Evolutionary conservation across 2,329 filamentous ascomycete species (phyloP), one percentile per base, ranked within the genome.

Genomic region (Dactylonectria estremocensis): DNA sequence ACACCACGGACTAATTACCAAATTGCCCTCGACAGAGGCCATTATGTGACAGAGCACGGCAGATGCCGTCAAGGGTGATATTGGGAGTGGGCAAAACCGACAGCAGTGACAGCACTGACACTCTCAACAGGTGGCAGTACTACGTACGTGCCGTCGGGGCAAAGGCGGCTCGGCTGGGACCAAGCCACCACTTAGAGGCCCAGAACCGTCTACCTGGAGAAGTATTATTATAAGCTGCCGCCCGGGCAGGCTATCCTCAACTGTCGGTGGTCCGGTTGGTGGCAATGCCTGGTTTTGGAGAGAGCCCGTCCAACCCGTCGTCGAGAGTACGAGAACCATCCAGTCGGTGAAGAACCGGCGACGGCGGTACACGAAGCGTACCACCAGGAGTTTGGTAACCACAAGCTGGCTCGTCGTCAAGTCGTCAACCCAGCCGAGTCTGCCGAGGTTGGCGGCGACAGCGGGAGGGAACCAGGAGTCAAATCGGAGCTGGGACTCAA

Each of bases 41-140:
- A 35, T 35, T 31, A 28, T 35, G 50, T 33, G 18, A 28, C n/a
- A 35, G 20, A 53, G 49, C 62, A 48, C 55, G 62, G 62, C 49
- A 64, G 37, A 49, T 64, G 62, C 55, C 48, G 62, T 53, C 48
- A 64, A 59, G 46, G 61, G 60, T 63, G 37, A 52, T 28, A 63
- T 33, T 20, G 10, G 22, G 50, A 31, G 60, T 63, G 60, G 60
- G 31, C 50, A 53, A 28, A 28, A 28, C 24, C 7, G 24, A 28
- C 24, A 28, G 24, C 24, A 28, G 4, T 28, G 24, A 28, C 24
- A 28, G 24, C 24, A 28, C 24, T 28, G 24, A 7, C 7, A n/a
- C n/a, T n/a, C n/a, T n/a, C n/a, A 28, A 63, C 40, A 43, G 31
- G 48, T 45, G 31, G 52, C 50, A 43, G 52, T 37, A n/a, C n/a